A percentile compares a stretch with the other conserved stretches of the same genome.
These are phyloP conservation scores for Podospora didyma DNA, from an alignment of 495 filamentous ascomycete genomes.

Conservation along the genomic window DNA sequence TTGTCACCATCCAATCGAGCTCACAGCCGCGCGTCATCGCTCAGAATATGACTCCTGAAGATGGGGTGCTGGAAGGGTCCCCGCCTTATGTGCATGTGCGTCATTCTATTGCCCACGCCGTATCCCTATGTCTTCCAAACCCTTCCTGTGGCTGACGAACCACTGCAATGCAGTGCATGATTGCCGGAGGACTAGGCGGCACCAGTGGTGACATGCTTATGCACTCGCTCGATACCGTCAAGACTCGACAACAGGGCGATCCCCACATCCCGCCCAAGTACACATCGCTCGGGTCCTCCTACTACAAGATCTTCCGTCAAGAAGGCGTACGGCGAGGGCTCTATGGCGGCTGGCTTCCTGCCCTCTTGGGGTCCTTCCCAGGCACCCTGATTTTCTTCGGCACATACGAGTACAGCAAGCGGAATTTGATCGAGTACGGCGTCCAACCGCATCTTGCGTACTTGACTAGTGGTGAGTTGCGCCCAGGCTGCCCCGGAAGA, in stretches of 20 bases:
- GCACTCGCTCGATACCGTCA: slow-evolving; percentile 98
- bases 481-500: too few relatives aligned
- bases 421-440: slow-evolving; percentile 77
- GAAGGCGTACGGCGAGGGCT: slow-evolving; percentile 84
- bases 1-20: slow-evolving; percentile 17
- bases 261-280: slow-evolving; percentile 88
- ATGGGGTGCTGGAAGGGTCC: slow-evolving; percentile 40
- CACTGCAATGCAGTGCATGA: slow-evolving; percentile 67
- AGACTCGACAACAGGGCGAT: slow-evolving; percentile 97
- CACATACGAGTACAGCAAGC: slow-evolving; percentile 91
- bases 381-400: slow-evolving; percentile 96
- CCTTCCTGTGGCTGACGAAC: slow-evolving; percentile 13
- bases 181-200: slow-evolving; percentile 87
- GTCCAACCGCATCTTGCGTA: slow-evolving; percentile 78
- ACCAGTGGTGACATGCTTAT: slow-evolving; percentile 95
- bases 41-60: slow-evolving; percentile 35
- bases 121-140: background rate
- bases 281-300: slow-evolving; percentile 80
- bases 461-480: slow-evolving; percentile 64
- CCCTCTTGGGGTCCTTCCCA: slow-evolving; percentile 86
- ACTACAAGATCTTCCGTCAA: slow-evolving; percentile 86
- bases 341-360: slow-evolving; percentile 89
- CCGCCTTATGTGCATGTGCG: slow-evolving; percentile 45
- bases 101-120: slow-evolving; percentile 7
- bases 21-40: slow-evolving; percentile 18